Evolutionary conservation across 768 basidiomycete species (phyloP).

Genomic region (Heimioporus sp.): DNA sequence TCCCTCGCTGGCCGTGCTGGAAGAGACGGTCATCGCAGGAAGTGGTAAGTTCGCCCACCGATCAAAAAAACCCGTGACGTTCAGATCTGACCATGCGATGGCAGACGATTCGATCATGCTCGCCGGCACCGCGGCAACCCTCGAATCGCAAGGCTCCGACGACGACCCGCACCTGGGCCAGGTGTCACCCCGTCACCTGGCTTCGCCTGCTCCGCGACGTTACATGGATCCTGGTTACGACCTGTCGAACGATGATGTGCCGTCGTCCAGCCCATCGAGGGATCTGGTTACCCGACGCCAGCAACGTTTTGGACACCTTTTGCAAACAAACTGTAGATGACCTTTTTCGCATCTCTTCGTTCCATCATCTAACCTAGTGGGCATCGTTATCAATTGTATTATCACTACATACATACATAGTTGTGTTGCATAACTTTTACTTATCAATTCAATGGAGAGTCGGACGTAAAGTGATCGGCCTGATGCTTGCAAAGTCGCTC

Average conservation of each 20-base stretch:
- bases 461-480: too few species aligned
- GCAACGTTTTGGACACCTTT: slow-evolving; percentile 28
- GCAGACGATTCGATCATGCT: slow-evolving; percentile 52
- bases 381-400: slow-evolving; percentile 24
- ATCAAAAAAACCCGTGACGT: not conserved
- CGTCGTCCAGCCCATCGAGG: slow-evolving; percentile 46
- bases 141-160: slow-evolving; percentile 45
- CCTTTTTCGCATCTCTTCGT: slow-evolving; percentile 6
- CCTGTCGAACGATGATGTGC: slow-evolving; percentile 48
- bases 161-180: slow-evolving; percentile 64
- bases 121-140: not conserved
- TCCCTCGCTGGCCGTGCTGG: slow-evolving; percentile 16
- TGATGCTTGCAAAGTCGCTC: too few species aligned
- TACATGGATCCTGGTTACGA: slow-evolving; percentile 34
- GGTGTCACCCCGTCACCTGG: slow-evolving; percentile 67
- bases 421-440: slow-evolving; percentile 7
- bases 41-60: slow-evolving; percentile 26
- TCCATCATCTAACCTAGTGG: slow-evolving; percentile 14
- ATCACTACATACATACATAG: slow-evolving; percentile 19
- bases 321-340: slow-evolving; percentile 7
- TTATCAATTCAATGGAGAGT: slow-evolving; percentile 1
- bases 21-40: slow-evolving; percentile 32
- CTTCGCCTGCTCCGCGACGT: slow-evolving; percentile 56
- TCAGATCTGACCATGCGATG: slow-evolving; percentile 2
- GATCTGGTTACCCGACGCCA: slow-evolving; percentile 41